Base-by-base conservation (phyloP, 2,329 filamentous ascomycete genomes). In the Fusarium sororula region DNA sequence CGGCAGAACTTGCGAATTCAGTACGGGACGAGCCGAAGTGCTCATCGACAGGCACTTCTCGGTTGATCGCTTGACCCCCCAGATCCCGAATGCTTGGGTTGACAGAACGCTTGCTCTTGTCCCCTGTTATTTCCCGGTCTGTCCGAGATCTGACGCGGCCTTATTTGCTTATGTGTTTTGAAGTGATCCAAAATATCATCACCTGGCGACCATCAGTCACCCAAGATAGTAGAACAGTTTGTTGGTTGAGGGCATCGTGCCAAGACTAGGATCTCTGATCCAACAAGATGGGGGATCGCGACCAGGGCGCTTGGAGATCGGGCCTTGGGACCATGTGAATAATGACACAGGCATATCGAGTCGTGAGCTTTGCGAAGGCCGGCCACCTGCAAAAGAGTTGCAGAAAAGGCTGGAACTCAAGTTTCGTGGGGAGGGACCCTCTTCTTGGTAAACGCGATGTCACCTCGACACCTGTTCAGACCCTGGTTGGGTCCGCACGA, bases 21-120 rank as follows among this genome's bases (percentile, higher is more conserved):
- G 26, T 57, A 69, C 76, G 76, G 76, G 75, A 78, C 76, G 76
- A 78, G 74, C 76, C 76, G 76, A 78, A 54, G 54, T 65, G 50
- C 66, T 75, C 62, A 63, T 63, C 66, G 68, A 64, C 66, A 66
- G 66, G 65, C 72, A 66, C 26, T 68, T 42, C 14, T 69, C 65
- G 64, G 51, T 69, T 69, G 56, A 69, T 66, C 62, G 67, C 71
- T 58, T 51, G 62, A 47, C 63, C 75, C 71, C 73, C 64, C 56
- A 47, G 63, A 67, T 77, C 63, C 66, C 55, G 71, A 75, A 66
- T 68, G 44, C 58, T 70, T 71, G 71, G 61, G 64, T 66, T 73
- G 64, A 71, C 63, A 64, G 65, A 61, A 56, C 62, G 68, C 66
- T 63, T 63, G 41, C 55, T 63, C 47, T 55, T 54, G 59, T 68